Evolutionary conservation across 768 basidiomycete species (phyloP), one percentile per base, ranked within the genome.

Genomic region (Lactarius evosmus): DNA sequence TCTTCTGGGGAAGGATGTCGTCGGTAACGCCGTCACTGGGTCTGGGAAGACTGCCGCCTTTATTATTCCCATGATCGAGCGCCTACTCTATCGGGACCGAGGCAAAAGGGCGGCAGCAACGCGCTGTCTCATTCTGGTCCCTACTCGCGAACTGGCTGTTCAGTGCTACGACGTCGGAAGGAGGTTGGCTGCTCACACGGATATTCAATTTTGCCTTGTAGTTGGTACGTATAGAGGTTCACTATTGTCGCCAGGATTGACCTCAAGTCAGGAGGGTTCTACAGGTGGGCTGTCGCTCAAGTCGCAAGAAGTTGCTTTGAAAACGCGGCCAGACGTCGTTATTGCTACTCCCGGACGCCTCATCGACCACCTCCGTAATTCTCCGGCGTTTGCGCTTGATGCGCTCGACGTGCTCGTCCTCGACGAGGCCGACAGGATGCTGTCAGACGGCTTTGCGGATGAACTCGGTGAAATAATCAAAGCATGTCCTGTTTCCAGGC

Each of bases 31-130:
- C 22, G 92, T 96, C 19, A 99, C 97, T 19, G 97, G 97, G 65
- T 97, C 95, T 5, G 97, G 97, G 64, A 99, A 99, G 79, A 99
- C 97, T 1, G 96, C 94, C 11, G 97, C 97, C 2, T 99, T 98
- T 77, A 88, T 90, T 71, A 87, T 98, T 63, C 97, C 97, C 44
- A 89, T 95, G 77, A 75, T 95, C 56, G 97, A 99, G 74, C 88
- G 97, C 62, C 79, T 99, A 33, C 75, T 95, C 59, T 98, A 95
- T 72, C 84, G 97, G 60, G 95, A 98, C 67, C 88, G 91, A 68
- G 89, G 92, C 19, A 91, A 87, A 73, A 89, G 87, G 67, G 87
- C 91, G 17, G 89, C 92, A 22, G 89, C 89, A 33, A 93, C 89
- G 0, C 81, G 97, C 58, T 98, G 97, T 73, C 83, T 99, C 41